Conservation (phyloP, 441 rosid species). For the Populus hybrid region DNA sequence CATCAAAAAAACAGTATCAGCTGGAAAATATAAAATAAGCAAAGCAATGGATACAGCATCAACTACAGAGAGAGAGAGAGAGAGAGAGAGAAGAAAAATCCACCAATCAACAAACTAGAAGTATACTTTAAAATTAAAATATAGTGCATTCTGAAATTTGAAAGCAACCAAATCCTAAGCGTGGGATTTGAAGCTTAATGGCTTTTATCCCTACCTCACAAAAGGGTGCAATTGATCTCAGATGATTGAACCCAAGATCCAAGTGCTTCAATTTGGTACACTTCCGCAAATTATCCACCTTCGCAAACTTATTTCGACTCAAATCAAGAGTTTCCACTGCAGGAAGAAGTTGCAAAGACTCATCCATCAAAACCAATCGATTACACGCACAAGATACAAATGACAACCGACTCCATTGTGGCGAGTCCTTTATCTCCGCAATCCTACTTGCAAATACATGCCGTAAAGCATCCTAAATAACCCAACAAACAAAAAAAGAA, state of each 20-base stretch:
- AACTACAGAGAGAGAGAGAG: too few species aligned
- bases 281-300: conserved; percentile 79
- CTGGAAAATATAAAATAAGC: neutral
- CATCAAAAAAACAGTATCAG: neutral
- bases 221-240: conserved; percentile 64
- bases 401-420: conserved; percentile 79
- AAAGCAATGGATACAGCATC: neutral
- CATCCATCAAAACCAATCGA: conserved; percentile 90
- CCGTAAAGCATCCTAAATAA: conserved; percentile 75
- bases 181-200: neutral
- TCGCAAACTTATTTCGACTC: conserved; percentile 86
- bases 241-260: conserved; percentile 91
- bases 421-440: conserved; percentile 73
- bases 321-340: conserved; percentile 92
- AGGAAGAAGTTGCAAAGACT: conserved; percentile 95
- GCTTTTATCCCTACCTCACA: conserved; percentile 54
- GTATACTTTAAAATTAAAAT: neutral
- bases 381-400: conserved; percentile 86
- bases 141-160: neutral
- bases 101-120: neutral
- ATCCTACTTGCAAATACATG: conserved; percentile 96
- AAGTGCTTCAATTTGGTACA: conserved; percentile 81
- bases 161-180: conserved; percentile 1
- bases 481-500: neutral
- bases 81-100: neutral